Percentiles rank a stretch among this genome's conserved stretches.
Evolutionary conservation across 169 alveolate genomes (phyloP).

Genomic region (Amoebophrya sp.): DNA sequence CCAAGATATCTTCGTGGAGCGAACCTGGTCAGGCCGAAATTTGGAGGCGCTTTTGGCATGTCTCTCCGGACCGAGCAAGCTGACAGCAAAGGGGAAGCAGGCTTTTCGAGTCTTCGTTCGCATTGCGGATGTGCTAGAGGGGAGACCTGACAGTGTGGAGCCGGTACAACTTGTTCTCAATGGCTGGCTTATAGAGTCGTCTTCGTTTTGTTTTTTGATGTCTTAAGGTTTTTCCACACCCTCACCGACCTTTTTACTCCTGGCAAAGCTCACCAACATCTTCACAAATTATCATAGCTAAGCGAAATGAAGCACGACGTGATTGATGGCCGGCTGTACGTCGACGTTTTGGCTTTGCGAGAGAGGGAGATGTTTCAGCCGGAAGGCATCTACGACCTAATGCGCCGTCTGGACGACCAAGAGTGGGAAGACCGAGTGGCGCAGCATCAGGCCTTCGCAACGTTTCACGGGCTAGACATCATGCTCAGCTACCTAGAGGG

Average conservation of each 20-base stretch:
- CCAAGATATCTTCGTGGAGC: slow-evolving; percentile 5
- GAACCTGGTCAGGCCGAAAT: not conserved
- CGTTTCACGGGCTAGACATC: not conserved
- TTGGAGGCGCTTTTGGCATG: not conserved
- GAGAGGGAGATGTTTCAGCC: not conserved
- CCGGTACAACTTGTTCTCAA: too few species aligned
- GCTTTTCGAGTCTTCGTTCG: not conserved
- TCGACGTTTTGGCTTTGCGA: not conserved
- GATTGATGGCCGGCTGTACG: not conserved
- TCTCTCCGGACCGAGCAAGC: not conserved
- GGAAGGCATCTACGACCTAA: too few species aligned
- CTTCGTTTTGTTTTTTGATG: too few species aligned
- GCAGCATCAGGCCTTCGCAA: not conserved
- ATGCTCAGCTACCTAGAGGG: too few species aligned
- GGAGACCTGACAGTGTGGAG: not conserved
- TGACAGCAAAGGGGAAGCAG: not conserved
- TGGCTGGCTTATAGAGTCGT: too few species aligned
- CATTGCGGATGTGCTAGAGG: slow-evolving; percentile 2
- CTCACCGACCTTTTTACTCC: too few species aligned
- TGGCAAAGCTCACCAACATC: too few species aligned
- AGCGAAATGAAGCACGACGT: not conserved
- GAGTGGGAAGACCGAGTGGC: not conserved
- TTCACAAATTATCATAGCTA: too few species aligned
- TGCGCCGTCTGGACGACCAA: too few species aligned
- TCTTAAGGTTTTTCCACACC: too few species aligned